A percentile compares a stretch with the other conserved stretches of the same genome.
These are phyloP conservation scores for Pyrus communis DNA, from an alignment of 306 rosid genomes.

Conservation along the genomic window DNA sequence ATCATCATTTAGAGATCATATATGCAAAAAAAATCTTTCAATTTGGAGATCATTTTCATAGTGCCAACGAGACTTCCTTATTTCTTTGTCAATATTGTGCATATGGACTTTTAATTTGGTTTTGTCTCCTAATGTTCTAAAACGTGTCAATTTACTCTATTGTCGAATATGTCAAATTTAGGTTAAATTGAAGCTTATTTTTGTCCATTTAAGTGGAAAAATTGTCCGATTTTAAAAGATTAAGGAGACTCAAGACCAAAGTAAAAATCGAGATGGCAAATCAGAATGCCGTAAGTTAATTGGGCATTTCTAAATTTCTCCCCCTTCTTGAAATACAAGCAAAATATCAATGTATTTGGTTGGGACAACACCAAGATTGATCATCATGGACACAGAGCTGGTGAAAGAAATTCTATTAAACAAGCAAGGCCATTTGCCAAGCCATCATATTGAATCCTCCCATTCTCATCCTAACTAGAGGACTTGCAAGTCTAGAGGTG, in stretches of 20 bases:
- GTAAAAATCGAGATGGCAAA: not conserved
- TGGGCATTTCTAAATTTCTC: not conserved
- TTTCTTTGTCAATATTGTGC: not conserved
- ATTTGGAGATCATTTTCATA: not conserved
- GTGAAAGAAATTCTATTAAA: constrained; percentile 35
- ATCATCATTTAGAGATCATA: too few relatives aligned
- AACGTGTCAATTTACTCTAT: not conserved
- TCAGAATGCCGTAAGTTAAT: not conserved
- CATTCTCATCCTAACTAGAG: constrained; percentile 31
- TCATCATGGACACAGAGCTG: constrained; percentile 33
- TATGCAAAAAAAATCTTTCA: too few relatives aligned
- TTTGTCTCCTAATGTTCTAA: too few relatives aligned
- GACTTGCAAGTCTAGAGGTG: constrained; percentile 36
- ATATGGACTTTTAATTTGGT: not conserved
- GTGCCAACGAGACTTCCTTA: not conserved
- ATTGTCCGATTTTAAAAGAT: too few relatives aligned
- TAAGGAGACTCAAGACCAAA: not conserved
- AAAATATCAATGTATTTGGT: constrained; percentile 40
- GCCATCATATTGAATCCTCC: constrained; percentile 32
- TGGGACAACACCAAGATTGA: constrained; percentile 46
- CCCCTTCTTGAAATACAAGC: constrained; percentile 9
- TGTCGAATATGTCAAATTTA: not conserved
- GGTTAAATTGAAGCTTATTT: not conserved
- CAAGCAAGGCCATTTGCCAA: constrained; percentile 39
- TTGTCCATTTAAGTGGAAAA: not conserved